Evolutionary conservation across 805 yeast genomes (phyloP), one percentile per base, ranked within the genome.

Genomic region (Kluyveromyces starmeri): DNA sequence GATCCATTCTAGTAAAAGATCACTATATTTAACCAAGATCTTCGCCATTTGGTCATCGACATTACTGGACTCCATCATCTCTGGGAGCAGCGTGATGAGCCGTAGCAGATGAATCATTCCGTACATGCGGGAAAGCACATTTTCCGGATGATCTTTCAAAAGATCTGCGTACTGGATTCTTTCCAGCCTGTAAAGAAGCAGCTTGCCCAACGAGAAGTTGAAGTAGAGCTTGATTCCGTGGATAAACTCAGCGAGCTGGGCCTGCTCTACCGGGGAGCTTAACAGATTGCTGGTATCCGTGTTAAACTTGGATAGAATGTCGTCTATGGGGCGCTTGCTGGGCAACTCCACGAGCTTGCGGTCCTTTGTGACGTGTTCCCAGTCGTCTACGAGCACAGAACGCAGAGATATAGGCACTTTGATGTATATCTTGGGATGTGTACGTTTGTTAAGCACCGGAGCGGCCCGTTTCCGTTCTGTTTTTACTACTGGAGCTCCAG

Each of bases 331-430:
- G 3, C 65, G 65, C 22, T 56, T 58, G 11, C 73, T 64, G 1
- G 96, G 96, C 27, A 88, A 55, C 17, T 69, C 59, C 3, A 83
- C 71, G 27, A 85, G 56, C 53, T 77, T 75, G 34, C 79, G 78
- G 45, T 85, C 83, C 46, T 82, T 83, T 1, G 97, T 86, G 21
- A 89, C 70, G 45, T 66, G 67, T 56, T 89, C 96, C 98, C 97
- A 89, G 62, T 89, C 97, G 54, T 84, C 86, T 1, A 88, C 94
- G 24, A 89, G 61, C 3, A 77, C 48, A 5, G 79, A 62, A 55
- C 86, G 88, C 38, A 89, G 62, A 20, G 67, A 59, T 32, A 76
- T 75, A 2, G 89, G 83, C 6, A 88, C 71, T 10, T 62, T 60
- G 11, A 84, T 47, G 28, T 62, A 55, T 13, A 84, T 67, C 46